phyloP scores from a whole-genome alignment of 768 basidiomycete genomes.

The Cytidiella melzeri region DNA sequence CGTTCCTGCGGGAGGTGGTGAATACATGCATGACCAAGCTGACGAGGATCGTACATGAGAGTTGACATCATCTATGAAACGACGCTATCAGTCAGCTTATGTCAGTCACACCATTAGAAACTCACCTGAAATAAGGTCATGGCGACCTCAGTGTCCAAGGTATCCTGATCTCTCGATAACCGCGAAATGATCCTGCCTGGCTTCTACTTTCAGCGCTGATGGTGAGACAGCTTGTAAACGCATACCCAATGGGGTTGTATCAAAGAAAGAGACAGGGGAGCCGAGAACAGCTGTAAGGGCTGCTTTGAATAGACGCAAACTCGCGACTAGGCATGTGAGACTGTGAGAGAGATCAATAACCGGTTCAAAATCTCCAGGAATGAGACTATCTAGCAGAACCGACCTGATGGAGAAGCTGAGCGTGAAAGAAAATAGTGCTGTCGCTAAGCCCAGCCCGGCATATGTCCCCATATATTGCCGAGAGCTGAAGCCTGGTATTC shows the following conservation, averaged over 20 bases:
- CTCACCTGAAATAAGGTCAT: conserved; percentile 38
- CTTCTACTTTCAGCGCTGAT: too few species aligned
- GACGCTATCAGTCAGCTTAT: conserved; percentile 13
- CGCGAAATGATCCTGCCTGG: conserved; percentile 53
- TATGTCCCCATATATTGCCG: conserved; percentile 63
- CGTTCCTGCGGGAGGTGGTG: conserved; percentile 32
- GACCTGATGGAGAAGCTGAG: conserved; percentile 47
- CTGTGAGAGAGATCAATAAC: conserved; percentile 16
- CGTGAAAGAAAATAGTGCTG: conserved; percentile 46
- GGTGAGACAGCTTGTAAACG: not conserved
- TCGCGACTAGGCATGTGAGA: conserved; percentile 31
- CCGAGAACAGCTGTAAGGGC: conserved; percentile 52
- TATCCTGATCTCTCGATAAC: conserved; percentile 58
- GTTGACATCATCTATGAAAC: conserved; percentile 26
- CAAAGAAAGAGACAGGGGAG: conserved; percentile 64
- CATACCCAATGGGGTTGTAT: conserved; percentile 63
- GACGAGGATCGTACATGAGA: too few species aligned
- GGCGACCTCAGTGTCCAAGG: conserved; percentile 45
- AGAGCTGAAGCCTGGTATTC: conserved; percentile 49
- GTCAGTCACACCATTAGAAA: not conserved
- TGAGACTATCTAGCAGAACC: conserved; percentile 5
- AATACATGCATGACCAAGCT: too few species aligned
- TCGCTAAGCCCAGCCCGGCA: conserved; percentile 39
- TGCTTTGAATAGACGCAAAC: conserved; percentile 42
- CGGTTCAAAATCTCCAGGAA: not conserved